A percentile compares a stretch with the other conserved stretches of the same genome.
phyloP scores from a whole-genome alignment of 139 green algal genomes.

The Chloropicon primus region DNA sequence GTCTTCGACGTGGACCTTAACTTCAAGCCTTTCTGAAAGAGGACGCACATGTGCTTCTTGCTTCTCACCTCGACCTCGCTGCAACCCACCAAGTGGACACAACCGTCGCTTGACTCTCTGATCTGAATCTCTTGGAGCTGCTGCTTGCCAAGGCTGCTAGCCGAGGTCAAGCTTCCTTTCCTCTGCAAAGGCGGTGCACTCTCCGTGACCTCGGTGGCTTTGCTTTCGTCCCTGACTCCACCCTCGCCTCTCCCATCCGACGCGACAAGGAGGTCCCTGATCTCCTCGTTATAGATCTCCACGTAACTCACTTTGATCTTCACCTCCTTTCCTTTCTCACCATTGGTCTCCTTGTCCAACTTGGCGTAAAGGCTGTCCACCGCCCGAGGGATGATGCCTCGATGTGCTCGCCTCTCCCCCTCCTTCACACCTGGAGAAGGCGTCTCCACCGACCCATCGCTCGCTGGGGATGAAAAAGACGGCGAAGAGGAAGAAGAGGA shows the following conservation, averaged over 20 bases:
- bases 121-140: not conserved
- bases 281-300: conserved; percentile 88
- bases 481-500: no score
- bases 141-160: no score
- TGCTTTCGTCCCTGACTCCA: no score
- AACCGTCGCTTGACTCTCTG: not conserved
- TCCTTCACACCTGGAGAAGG: no score
- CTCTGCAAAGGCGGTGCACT: no score
- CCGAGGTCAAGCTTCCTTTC: not conserved
- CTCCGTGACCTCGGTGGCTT: no score
- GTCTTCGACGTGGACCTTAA: conserved; percentile 65
- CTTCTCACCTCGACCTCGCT: conserved; percentile 43
- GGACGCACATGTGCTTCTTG: conserved; percentile 57
- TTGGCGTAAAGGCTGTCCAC: not conserved
- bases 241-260: not conserved
- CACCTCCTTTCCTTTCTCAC: conserved; percentile 41
- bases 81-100: not conserved
- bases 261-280: conserved; percentile 58
- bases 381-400: not conserved
- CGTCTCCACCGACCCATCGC: no score
- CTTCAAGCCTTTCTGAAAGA: conserved; percentile 63
- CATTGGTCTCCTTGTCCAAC: conserved; percentile 2
- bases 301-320: conserved; percentile 75
- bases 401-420: no score
- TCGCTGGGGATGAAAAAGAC: no score